Base-by-base conservation (phyloP, 2,329 filamentous ascomycete species). In the Trichoderma atroviride region DNA sequence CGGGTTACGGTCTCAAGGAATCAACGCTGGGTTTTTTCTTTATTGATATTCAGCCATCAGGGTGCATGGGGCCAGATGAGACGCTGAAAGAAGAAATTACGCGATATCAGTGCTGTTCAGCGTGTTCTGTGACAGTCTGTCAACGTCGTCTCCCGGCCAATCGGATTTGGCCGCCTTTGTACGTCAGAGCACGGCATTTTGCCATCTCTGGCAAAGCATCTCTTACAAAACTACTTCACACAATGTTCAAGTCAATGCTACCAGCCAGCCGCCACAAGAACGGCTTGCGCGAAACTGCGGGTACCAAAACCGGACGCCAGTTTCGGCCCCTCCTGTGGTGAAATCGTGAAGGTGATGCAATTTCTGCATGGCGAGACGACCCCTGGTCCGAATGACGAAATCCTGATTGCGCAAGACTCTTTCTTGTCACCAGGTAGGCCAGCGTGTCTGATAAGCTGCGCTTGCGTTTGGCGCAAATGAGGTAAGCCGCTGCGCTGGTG, bases 321-420 rank as follows among this genome's bases (percentile, higher is more conserved):
- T 63, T 19, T 40, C 60, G 61, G 61, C 61, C 61, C 61, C 61
- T 64, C 61, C 61, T 55, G 61, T 43, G 27, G 61, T n/a, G n/a
- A 29, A 64, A 56, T 64, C 50, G 50, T 14, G 61, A 40, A 52
- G 27, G 37, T 59, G 63, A 58, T 66, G 53, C 62, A 56, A 58
- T 66, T 33, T 31, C 52, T 66, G 55, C 55, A 52, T 59, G 40
- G 16, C 47, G 47, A 50, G 47, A 31, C 19, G 33, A 24, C 57
- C 55, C 63, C 55, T 59, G 40, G 29, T 33, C 47, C 14, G 40
- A n/a, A 66, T 66, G 55, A 59, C 63, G 63, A 68, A 58, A 64
- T 29, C 67, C 55, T 69, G 67, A 58, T 63, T 24, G 27, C 24
- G 33, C 55, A 65, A 52, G 43, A 64, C 56, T 65, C 60, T 55